Evolutionary conservation across 192 early-diverging fungal genomes (phyloP).

Genomic region (Coemansia sp.): DNA sequence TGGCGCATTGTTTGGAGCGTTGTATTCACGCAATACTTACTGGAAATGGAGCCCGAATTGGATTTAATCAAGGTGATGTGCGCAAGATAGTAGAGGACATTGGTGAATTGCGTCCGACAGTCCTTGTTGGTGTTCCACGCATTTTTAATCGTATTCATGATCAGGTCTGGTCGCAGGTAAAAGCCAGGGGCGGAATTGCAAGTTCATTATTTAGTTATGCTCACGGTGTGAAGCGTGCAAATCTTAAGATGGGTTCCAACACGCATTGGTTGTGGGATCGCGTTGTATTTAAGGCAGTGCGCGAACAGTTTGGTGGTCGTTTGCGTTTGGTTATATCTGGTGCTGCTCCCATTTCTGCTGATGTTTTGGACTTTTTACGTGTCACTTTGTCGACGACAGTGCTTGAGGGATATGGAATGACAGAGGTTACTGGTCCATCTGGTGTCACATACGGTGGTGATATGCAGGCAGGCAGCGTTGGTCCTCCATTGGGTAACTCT

Average conservation of each 20-base stretch:
- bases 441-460: conserved; percentile 59
- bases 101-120: conserved; percentile 65
- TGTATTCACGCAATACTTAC: conserved; percentile 66
- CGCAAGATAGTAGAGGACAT: conserved; percentile 75
- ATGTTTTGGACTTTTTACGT: conserved; percentile 86
- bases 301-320: conserved; percentile 82
- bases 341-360: conserved; percentile 83
- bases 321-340: conserved; percentile 78
- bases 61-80: conserved; percentile 58
- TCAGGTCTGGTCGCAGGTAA: conserved; percentile 82
- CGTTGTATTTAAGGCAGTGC: conserved; percentile 82
- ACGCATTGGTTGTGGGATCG: conserved; percentile 65
- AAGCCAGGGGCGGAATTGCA: conserved; percentile 73
- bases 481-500: conserved; percentile 66
- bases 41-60: conserved; percentile 62
- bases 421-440: conserved; percentile 72
- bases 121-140: conserved; percentile 81
- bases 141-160: conserved; percentile 88
- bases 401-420: conserved; percentile 83
- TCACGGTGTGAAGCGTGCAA: conserved; percentile 67
- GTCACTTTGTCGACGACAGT: conserved; percentile 68
- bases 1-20: conserved; percentile 88
- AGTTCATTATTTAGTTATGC: conserved; percentile 75
- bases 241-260: conserved; percentile 50
- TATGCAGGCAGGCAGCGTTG: conserved; percentile 66